Percentiles rank a stretch among this genome's conserved stretches.
Evolutionary conservation across 148 eudicot species (phyloP).

Genomic region (Rhododendron henanense): DNA sequence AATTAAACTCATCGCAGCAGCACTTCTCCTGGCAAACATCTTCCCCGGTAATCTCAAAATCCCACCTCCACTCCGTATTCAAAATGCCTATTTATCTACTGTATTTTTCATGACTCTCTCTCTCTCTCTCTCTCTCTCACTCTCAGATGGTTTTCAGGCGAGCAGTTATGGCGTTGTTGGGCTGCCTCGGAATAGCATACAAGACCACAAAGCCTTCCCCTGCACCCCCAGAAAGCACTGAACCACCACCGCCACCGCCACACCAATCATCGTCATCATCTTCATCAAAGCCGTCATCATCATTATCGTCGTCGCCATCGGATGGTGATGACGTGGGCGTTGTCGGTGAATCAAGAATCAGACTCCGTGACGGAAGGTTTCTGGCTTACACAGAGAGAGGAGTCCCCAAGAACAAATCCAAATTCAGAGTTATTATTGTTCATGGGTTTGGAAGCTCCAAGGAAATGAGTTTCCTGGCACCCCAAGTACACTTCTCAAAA

Average conservation of each 20-base stretch:
- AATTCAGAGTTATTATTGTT: conserved; percentile 47
- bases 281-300: conserved; percentile 4
- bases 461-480: conserved; percentile 52
- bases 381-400: conserved; percentile 62
- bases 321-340: conserved; percentile 13
- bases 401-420: conserved; percentile 40
- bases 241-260: neutral
- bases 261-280: conserved; percentile 9
- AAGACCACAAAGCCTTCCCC: conserved; percentile 8
- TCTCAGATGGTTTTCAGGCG: conserved; percentile 13
- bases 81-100: neutral
- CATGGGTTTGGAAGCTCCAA: conserved; percentile 67
- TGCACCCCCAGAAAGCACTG: conserved; percentile 1
- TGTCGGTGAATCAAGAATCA: conserved; percentile 33
- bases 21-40: neutral
- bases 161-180: conserved; percentile 9
- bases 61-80: neutral
- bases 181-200: conserved; percentile 16
- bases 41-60: neutral
- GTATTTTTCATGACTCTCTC: neutral
- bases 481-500: conserved; percentile 33
- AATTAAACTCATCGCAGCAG: neutral
- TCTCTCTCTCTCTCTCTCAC: neutral
- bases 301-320: neutral
- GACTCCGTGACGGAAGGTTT: conserved; percentile 50